These are phyloP conservation scores for Amaranthus tricolor DNA, from an alignment of 179 eudicot genomes.

Conservation along the genomic window DNA sequence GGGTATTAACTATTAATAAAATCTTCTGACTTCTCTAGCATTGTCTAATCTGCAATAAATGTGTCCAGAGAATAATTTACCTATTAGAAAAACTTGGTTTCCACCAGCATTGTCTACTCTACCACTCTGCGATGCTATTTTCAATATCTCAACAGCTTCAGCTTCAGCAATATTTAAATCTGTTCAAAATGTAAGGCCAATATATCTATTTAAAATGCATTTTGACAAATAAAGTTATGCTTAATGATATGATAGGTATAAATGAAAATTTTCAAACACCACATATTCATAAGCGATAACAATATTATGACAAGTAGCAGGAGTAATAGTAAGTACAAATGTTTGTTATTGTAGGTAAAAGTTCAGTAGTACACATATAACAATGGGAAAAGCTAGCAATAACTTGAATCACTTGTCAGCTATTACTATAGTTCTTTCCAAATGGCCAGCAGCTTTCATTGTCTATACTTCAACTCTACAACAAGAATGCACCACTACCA, in stretches of 20 bases:
- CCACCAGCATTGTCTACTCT: conserved; percentile 37
- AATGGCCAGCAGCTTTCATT: not conserved
- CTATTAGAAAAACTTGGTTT: conserved; percentile 44
- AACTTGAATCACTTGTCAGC: not conserved
- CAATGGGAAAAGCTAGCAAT: not conserved
- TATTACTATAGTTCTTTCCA: not conserved
- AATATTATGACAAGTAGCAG: not conserved
- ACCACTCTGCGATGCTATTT: conserved; percentile 58
- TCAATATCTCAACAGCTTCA: conserved; percentile 70
- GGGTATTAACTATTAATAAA: not conserved
- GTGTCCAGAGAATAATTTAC: conserved; percentile 26
- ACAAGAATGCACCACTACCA: not conserved
- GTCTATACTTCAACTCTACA: not conserved
- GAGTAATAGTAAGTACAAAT: not conserved
- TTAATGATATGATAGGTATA: not conserved
- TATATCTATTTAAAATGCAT: not conserved
- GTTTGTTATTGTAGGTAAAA: not conserved
- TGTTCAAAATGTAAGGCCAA: conserved; percentile 24
- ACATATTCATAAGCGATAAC: not conserved
- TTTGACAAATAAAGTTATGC: not conserved
- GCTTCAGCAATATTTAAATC: conserved; percentile 61
- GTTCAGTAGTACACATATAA: not conserved
- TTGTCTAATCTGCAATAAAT: not conserved
- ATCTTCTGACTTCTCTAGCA: not conserved
- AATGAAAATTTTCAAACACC: not conserved